A percentile compares a stretch with the other conserved stretches of the same genome.
Conservation (phyloP, 208 protist genomes). For the Herpetomonas tarakana region DNA sequence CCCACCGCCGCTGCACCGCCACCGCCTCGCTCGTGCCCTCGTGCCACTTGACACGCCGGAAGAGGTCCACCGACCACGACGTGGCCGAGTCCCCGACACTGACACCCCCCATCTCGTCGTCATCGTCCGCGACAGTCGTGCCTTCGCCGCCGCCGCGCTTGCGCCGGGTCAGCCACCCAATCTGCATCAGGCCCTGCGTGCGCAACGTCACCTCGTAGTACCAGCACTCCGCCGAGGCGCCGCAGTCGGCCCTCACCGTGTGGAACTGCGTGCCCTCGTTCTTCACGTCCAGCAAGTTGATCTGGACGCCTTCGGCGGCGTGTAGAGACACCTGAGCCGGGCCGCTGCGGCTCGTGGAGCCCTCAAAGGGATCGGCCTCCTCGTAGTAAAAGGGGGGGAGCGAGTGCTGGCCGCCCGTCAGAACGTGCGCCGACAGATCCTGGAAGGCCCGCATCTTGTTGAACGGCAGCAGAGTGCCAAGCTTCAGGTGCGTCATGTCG, state of each 20-base stretch:
- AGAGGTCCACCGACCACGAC: slow-evolving; percentile 88
- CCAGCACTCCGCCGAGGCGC: slow-evolving; percentile 74
- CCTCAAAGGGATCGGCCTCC: slow-evolving; percentile 80
- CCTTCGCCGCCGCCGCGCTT: slow-evolving; percentile 14
- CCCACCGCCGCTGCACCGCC: slow-evolving; percentile 63
- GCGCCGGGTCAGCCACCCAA: slow-evolving; percentile 73
- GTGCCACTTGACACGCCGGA: slow-evolving; percentile 88
- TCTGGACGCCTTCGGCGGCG: slow-evolving; percentile 55
- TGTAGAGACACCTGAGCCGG: slow-evolving; percentile 83
- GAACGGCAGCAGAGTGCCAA: slow-evolving; percentile 79
- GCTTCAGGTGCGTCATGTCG: slow-evolving; percentile 66
- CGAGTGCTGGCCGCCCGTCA: slow-evolving; percentile 44
- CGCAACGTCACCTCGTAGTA: slow-evolving; percentile 91
- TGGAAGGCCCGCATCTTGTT: slow-evolving; percentile 88
- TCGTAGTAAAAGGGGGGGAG: slow-evolving; percentile 87
- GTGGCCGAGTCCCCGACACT: slow-evolving; percentile 83
- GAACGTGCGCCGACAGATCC: slow-evolving; percentile 75
- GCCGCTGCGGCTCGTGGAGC: slow-evolving; percentile 63
- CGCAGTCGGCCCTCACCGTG: slow-evolving; percentile 77
- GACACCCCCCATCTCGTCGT: background rate
- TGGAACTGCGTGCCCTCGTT: slow-evolving; percentile 70
- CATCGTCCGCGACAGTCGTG: slow-evolving; percentile 12
- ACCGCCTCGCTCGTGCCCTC: slow-evolving; percentile 53
- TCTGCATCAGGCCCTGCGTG: slow-evolving; percentile 90
- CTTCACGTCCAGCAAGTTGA: slow-evolving; percentile 70